Conservation (phyloP, 148 eudicot species). For the Silene latifolia region DNA sequence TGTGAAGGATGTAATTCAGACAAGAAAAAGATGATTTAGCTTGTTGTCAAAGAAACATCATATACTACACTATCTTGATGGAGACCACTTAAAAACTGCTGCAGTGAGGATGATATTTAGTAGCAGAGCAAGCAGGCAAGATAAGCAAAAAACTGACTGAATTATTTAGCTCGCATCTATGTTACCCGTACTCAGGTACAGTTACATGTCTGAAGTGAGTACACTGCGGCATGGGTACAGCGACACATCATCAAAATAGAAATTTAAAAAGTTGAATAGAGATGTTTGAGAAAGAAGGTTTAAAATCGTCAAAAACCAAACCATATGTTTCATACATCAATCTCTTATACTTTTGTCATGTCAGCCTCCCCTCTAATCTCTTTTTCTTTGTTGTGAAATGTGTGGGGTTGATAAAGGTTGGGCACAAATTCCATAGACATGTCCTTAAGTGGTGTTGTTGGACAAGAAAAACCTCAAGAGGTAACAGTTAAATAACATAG, state of each 20-base stretch:
- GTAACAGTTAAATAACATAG: background rate
- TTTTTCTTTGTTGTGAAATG: no score
- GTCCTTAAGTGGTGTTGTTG: background rate
- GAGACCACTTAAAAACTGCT: background rate
- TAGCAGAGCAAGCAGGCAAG: conserved; percentile 5
- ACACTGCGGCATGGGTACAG: background rate
- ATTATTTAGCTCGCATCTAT: background rate
- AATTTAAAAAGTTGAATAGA: background rate
- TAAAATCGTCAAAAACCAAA: background rate
- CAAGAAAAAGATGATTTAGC: background rate
- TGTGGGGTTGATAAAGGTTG: no score
- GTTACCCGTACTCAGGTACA: background rate
- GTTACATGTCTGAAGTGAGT: background rate
- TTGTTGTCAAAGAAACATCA: background rate
- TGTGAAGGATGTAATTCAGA: background rate
- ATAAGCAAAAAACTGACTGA: background rate
- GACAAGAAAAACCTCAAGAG: background rate
- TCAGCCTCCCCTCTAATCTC: background rate
- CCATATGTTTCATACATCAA: background rate
- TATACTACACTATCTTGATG: background rate
- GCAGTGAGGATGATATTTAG: background rate
- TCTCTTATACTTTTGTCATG: background rate
- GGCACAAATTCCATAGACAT: background rate
- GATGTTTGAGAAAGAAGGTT: background rate
- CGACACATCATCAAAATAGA: background rate